Evolutionary conservation across 371 early-diverging fungal species (phyloP), one percentile per base, ranked within the genome.

Genomic region (Apophysomyces elegans): DNA sequence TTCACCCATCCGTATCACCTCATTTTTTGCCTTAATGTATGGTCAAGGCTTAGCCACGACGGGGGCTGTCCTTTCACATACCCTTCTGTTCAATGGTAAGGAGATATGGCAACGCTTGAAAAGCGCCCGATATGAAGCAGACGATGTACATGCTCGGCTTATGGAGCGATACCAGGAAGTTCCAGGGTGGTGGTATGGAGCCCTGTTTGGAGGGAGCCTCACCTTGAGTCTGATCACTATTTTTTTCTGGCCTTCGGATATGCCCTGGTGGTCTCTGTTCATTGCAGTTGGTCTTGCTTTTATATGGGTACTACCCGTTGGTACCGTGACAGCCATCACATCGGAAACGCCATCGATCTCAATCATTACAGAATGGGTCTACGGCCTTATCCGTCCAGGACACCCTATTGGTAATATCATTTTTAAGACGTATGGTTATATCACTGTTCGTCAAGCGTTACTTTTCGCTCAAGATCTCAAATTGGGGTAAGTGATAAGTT

Each of bases 11-110:
- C 86, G 89, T 72, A 87, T 94, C 75, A 85, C 93, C 11, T 79
- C 86, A n/a, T 86, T 85, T 66, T 93, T 94, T 75, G 92, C 92
- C 38, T 76, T 90, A 44, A 81, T 86, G 32, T 92, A 91, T 56
- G 89, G 87, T 0, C 83, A 86, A 43, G 83, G 87, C 43, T 82
- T 91, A 38, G 88, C 88, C 36, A 79, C 86, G 6, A 78, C 90
- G 39, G 80, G 86, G 14, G 86, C 92, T 1, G 80, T 86, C 13
- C 75, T 92, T 6, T 83, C 86, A 12, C 90, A 92, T 63, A 87
- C 86, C 7, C 65, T 80, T n/a, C 65, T 91, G 47, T 88, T 84
- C 64, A 84, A 91, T 63, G 87, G 88, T 8, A 63, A 76, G 16
- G 90, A 89, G 57, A 89, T 91, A 41, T 83, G 81, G 77, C 62